phyloP scores from a whole-genome alignment of 768 basidiomycete species.

The Boletus reticulatus region DNA sequence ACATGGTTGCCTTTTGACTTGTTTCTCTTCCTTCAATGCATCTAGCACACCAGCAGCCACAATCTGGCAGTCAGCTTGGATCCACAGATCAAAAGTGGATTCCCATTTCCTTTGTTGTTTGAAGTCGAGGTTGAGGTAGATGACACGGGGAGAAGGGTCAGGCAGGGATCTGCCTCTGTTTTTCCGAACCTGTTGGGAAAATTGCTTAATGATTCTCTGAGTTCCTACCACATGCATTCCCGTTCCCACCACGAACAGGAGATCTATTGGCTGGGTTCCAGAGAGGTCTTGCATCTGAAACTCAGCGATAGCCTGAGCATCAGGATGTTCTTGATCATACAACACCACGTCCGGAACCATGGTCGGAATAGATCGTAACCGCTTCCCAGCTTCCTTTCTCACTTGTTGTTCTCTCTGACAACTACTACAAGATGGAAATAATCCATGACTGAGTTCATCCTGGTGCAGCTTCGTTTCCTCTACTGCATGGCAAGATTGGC shows the following conservation, averaged over 20 bases:
- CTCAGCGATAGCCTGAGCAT: background rate
- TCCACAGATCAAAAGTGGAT: constrained; percentile 5
- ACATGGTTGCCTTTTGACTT: background rate
- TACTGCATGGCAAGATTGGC: constrained; percentile 1
- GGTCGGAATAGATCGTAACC: background rate
- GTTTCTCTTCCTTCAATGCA: background rate
- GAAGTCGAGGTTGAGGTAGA: constrained; percentile 12
- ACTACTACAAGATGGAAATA: constrained; percentile 1
- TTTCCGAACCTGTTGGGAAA: background rate
- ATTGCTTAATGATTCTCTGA: constrained; percentile 4
- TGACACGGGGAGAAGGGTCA: background rate
- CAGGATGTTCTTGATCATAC: constrained; percentile 8
- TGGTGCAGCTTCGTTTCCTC: background rate
- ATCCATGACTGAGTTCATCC: background rate
- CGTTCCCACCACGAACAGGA: constrained; percentile 8
- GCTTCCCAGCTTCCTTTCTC: background rate
- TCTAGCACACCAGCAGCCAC: background rate
- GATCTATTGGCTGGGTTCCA: background rate
- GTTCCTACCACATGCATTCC: constrained; percentile 15
- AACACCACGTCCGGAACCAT: constrained; percentile 11
- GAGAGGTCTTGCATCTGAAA: constrained; percentile 5
- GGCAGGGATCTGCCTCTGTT: background rate
- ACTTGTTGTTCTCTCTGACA: background rate
- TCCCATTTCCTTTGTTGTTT: constrained; percentile 2
- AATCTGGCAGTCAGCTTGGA: constrained; percentile 8